Conservation (phyloP, 2,329 filamentous ascomycete species). For the Lasiodiplodia sp. region DNA sequence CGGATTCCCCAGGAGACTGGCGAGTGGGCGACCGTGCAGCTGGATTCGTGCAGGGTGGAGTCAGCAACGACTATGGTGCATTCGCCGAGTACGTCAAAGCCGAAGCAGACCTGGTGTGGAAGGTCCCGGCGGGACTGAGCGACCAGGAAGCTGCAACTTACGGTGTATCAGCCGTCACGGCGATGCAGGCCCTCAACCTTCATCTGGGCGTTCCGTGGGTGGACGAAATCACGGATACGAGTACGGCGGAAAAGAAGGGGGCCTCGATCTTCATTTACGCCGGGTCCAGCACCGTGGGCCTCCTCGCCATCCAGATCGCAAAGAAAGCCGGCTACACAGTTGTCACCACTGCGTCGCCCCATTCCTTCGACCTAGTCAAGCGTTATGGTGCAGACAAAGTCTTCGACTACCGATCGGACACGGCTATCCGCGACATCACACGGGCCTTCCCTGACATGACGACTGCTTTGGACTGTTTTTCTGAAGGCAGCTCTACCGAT, state of each 20-base stretch:
- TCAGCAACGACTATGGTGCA: not conserved
- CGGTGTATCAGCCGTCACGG: not conserved
- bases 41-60: not conserved
- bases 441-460: constrained; percentile 19
- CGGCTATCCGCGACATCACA: constrained; percentile 23
- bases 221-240: constrained; percentile 11
- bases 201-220: constrained; percentile 31
- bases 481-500: constrained; percentile 3
- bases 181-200: not conserved
- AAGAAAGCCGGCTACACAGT: constrained; percentile 55
- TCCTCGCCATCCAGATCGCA: constrained; percentile 56
- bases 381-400: constrained; percentile 44
- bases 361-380: constrained; percentile 54
- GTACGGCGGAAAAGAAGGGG: not conserved
- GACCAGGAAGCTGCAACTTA: not conserved
- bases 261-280: constrained; percentile 57
- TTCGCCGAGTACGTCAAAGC: not conserved
- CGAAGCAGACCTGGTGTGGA: not conserved
- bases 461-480: not conserved
- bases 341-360: constrained; percentile 51
- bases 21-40: not conserved
- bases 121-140: not conserved
- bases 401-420: not conserved
- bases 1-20: not conserved
- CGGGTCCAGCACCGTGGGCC: constrained; percentile 57